Evolutionary conservation across 352 stramenopile species (phyloP).

Genomic region (Aphanomyces stellatus): DNA sequence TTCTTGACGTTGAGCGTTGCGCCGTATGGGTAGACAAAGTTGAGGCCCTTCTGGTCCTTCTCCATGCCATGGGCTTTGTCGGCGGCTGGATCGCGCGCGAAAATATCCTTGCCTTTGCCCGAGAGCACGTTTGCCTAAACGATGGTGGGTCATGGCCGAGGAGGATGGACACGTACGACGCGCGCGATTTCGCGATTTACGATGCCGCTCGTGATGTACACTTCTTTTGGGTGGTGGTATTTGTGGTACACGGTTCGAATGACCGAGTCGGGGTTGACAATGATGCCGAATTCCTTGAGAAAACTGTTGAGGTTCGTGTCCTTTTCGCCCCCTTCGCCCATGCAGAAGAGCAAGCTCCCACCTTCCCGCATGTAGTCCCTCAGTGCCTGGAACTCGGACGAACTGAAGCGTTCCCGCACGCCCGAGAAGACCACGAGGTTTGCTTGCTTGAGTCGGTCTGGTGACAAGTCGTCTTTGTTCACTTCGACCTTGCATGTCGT

Average conservation of each 20-base stretch:
- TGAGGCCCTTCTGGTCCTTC: slow-evolving; percentile 82
- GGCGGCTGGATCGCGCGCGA: slow-evolving; percentile 27
- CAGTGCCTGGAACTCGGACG: slow-evolving; percentile 74
- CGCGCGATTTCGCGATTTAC: slow-evolving; percentile 89
- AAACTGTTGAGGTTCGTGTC: slow-evolving; percentile 94
- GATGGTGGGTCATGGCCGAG: background rate
- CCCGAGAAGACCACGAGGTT: slow-evolving; percentile 86
- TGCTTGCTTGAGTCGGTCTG: slow-evolving; percentile 81
- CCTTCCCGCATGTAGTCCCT: slow-evolving; percentile 85
- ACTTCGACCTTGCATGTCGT: slow-evolving; percentile 81
- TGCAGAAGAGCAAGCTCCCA: slow-evolving; percentile 87
- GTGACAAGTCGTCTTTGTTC: slow-evolving; percentile 92
- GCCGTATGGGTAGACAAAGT: slow-evolving; percentile 94
- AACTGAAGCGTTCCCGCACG: slow-evolving; percentile 85
- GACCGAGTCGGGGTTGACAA: slow-evolving; percentile 80
- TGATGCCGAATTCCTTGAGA: slow-evolving; percentile 90
- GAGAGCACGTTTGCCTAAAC: slow-evolving; percentile 48
- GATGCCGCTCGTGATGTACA: slow-evolving; percentile 91
- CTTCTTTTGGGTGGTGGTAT: slow-evolving; percentile 95
- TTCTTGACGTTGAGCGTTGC: slow-evolving; percentile 91
- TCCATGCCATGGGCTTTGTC: slow-evolving; percentile 44
- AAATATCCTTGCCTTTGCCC: slow-evolving; percentile 47
- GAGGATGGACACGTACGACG: slow-evolving; percentile 27
- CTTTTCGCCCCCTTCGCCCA: slow-evolving; percentile 87
- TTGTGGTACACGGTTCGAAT: slow-evolving; percentile 94